Percentiles rank a stretch among this genome's conserved stretches.
Evolutionary conservation across 2,329 filamentous ascomycete species (phyloP).

Genomic region (Fusarium sp.): DNA sequence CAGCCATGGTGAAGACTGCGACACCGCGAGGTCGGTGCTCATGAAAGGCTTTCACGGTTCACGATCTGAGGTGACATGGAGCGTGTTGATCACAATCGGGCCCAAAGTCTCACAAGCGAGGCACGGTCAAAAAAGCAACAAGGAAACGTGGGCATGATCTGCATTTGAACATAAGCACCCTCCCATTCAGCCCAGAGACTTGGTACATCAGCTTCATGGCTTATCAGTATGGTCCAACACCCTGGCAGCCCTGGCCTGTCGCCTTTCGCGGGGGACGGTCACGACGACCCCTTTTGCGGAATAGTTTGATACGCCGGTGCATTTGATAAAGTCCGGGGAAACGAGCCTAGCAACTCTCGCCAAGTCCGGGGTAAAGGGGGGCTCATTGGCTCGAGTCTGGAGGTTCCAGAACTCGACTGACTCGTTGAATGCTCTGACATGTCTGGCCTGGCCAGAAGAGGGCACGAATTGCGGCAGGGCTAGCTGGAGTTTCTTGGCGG

Average conservation of each 20-base stretch:
- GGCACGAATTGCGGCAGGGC: not conserved
- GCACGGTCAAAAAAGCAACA: not conserved
- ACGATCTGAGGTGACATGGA: slow-evolving; percentile 9
- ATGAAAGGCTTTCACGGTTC: not conserved
- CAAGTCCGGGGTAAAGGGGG: not conserved
- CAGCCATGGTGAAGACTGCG: slow-evolving; percentile 29
- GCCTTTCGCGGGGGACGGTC: slow-evolving; percentile 5
- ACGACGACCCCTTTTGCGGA: not conserved
- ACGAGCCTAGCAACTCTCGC: not conserved
- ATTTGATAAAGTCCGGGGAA: slow-evolving; percentile 12
- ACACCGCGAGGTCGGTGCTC: slow-evolving; percentile 2
- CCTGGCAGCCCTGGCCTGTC: too few relatives aligned
- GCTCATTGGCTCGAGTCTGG: not conserved
- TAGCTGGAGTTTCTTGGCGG: not conserved
- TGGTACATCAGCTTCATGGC: not conserved
- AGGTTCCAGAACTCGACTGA: slow-evolving; percentile 5
- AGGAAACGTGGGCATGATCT: slow-evolving; percentile 29
- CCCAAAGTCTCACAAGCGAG: slow-evolving; percentile 7
- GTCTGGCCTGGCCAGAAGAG: not conserved
- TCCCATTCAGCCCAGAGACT: too few relatives aligned
- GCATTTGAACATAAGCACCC: slow-evolving; percentile 35
- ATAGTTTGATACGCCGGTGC: not conserved
- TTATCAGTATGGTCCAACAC: not conserved
- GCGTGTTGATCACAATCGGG: slow-evolving; percentile 1
- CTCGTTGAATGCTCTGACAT: not conserved